Conservation (phyloP, 306 rosid genomes). For the Prunus fruticosa region DNA sequence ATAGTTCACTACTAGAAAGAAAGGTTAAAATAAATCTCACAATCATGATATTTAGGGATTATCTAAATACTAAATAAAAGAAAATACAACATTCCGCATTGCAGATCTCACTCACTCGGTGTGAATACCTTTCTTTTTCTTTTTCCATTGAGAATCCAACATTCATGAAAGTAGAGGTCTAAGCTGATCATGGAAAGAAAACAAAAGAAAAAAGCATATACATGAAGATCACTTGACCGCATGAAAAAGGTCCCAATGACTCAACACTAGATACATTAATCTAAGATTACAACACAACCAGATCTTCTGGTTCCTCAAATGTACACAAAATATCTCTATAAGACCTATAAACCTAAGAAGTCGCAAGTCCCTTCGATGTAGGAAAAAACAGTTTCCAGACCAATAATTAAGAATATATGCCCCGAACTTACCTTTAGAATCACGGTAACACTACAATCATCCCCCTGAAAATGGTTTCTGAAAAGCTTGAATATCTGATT, state of each 20-base stretch:
- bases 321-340: conserved; percentile 44
- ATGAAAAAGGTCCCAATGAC: conserved; percentile 35
- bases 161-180: conserved; percentile 6
- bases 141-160: conserved; percentile 19
- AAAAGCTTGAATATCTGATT: conserved; percentile 4
- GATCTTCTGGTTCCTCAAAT: conserved; percentile 43
- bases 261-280: conserved; percentile 32
- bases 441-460: background rate
- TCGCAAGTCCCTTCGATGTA: background rate
- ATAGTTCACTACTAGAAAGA: too few species aligned
- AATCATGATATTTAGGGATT: too few species aligned
- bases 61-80: background rate
- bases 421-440: conserved; percentile 5
- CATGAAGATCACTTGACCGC: conserved; percentile 32
- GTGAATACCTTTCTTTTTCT: conserved; percentile 5
- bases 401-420: conserved; percentile 19
- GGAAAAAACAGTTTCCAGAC: conserved; percentile 12
- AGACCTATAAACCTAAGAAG: conserved; percentile 34
- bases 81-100: background rate
- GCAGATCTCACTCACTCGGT: background rate
- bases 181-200: background rate
- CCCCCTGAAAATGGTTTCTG: background rate
- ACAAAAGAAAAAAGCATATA: conserved; percentile 26
- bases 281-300: conserved; percentile 50
- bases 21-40: too few species aligned